These are phyloP conservation scores for Bacidia rubella DNA, from an alignment of 495 filamentous ascomycete species.

Conservation along the genomic window DNA sequence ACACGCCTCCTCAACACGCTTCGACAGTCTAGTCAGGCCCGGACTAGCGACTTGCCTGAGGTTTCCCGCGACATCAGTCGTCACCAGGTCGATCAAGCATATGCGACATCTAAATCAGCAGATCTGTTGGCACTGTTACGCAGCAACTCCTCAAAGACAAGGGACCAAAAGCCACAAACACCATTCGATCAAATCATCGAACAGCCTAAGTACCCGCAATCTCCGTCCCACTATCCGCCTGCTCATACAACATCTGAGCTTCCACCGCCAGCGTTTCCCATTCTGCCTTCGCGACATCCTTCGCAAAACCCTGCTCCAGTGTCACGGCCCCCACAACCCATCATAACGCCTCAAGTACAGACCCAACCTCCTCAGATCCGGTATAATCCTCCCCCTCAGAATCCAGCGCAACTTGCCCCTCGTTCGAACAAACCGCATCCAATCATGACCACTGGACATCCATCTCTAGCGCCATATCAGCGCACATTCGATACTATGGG, in stretches of 20 bases:
- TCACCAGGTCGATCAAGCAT: conserved; percentile 15
- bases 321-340: not conserved
- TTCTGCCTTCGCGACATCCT: not conserved
- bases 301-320: conserved; percentile 5
- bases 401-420: conserved; percentile 11
- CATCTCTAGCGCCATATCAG: not conserved
- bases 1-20: conserved; percentile 11
- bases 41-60: conserved; percentile 31
- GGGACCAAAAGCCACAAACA: conserved; percentile 21
- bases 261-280: conserved; percentile 32
- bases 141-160: conserved; percentile 14
- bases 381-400: conserved; percentile 19
- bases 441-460: not conserved
- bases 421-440: not conserved
- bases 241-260: conserved; percentile 24
- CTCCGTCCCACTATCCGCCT: conserved; percentile 27
- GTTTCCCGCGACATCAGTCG: conserved; percentile 17
- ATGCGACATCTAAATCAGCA: conserved; percentile 26
- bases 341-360: not conserved
- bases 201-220: conserved; percentile 24
- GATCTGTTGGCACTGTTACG: conserved; percentile 47
- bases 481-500: not conserved
- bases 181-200: conserved; percentile 30
- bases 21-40: conserved; percentile 10
- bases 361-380: conserved; percentile 8